Evolutionary conservation across 2,329 filamentous ascomycete species (phyloP).

Genomic region (Ascochyta koolunga): DNA sequence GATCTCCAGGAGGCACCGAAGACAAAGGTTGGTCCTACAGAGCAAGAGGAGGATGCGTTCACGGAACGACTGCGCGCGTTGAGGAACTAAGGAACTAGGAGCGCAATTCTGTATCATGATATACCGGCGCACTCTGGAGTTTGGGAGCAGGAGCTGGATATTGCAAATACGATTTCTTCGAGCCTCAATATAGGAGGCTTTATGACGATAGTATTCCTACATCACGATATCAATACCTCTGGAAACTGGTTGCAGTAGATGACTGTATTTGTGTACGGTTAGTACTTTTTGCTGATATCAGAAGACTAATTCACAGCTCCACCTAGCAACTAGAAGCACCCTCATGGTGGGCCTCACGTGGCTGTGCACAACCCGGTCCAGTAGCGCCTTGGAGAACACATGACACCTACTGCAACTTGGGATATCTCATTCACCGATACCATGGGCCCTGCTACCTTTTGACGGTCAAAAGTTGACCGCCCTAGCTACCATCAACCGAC

Average conservation of each 20-base stretch:
- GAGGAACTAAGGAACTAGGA: constrained; percentile 47
- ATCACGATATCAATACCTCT: constrained; percentile 1
- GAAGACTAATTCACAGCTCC: background rate
- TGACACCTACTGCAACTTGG: too few relatives aligned
- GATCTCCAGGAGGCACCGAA: constrained; percentile 70
- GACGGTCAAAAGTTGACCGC: too few relatives aligned
- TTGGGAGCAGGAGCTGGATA: constrained; percentile 6
- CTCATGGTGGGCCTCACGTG: too few relatives aligned
- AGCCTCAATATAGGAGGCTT: background rate
- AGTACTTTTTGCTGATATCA: background rate
- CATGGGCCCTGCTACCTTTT: too few relatives aligned
- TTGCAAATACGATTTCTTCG: background rate
- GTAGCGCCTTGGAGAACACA: too few relatives aligned
- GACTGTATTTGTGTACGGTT: background rate
- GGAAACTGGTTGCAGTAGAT: background rate
- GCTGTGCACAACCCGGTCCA: too few relatives aligned
- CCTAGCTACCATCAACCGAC: too few relatives aligned
- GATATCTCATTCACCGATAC: too few relatives aligned
- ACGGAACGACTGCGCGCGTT: constrained; percentile 63
- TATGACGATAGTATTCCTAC: constrained; percentile 1
- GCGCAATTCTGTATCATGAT: background rate
- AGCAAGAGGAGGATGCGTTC: constrained; percentile 79
- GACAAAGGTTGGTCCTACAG: constrained; percentile 68
- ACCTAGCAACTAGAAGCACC: too few relatives aligned
- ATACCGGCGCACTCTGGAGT: constrained; percentile 15